A percentile compares a stretch with the other conserved stretches of the same genome.
Evolutionary conservation across 495 filamentous ascomycete species (phyloP).

Genomic region (Rusavskia elegans): DNA sequence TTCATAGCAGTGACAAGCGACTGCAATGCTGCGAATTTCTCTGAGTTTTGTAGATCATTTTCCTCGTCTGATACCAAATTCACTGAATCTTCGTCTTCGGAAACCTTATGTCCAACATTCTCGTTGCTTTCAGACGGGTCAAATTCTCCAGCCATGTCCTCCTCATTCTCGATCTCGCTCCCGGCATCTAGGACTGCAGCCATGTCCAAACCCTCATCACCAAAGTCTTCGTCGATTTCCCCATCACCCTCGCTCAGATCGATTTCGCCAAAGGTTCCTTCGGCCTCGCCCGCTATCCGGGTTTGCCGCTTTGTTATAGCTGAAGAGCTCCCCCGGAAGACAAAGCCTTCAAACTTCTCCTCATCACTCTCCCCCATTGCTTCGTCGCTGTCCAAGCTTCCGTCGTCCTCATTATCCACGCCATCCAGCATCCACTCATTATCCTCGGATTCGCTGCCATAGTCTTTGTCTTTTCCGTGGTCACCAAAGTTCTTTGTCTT

Average conservation of each 20-base stretch:
- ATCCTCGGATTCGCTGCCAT: conserved; percentile 72
- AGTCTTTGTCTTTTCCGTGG: conserved; percentile 18
- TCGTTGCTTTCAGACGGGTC: too few relatives aligned
- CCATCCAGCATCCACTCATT: conserved; percentile 75
- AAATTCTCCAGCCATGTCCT: conserved; percentile 15
- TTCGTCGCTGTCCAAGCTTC: conserved; percentile 81
- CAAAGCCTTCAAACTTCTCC: conserved; percentile 61
- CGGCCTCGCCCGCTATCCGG: conserved; percentile 16
- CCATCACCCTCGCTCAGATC: conserved; percentile 42
- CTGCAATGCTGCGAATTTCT: conserved; percentile 47
- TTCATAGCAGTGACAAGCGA: conserved; percentile 53
- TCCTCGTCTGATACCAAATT: conserved; percentile 44
- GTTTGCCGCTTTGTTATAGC: conserved; percentile 21
- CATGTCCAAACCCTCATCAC: conserved; percentile 76
- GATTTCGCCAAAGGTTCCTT: conserved; percentile 20
- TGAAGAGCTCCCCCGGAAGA: conserved; percentile 51
- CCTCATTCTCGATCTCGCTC: conserved; percentile 1
- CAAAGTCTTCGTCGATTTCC: conserved; percentile 41
- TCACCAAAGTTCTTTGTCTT: conserved; percentile 16
- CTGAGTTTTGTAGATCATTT: conserved; percentile 37
- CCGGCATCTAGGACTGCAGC: conserved; percentile 66
- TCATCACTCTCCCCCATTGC: conserved; percentile 83
- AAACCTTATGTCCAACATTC: conserved; percentile 1
- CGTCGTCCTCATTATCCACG: conserved; percentile 60
- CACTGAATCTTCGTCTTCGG: conserved; percentile 30